A percentile compares a stretch with the other conserved stretches of the same genome.
phyloP scores from a whole-genome alignment of 257 asterid genomes.

The Jacaranda mimosifolia region DNA sequence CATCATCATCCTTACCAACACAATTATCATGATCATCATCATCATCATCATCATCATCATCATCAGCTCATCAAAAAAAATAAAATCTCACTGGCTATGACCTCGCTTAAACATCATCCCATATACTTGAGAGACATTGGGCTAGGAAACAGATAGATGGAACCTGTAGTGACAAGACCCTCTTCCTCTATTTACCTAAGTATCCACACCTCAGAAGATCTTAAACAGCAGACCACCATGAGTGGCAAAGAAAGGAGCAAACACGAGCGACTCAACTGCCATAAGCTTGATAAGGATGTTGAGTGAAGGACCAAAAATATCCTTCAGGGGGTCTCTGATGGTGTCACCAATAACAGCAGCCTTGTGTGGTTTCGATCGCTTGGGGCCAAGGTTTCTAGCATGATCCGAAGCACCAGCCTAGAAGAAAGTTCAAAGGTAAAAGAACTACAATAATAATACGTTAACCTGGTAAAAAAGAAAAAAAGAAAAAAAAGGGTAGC shows the following conservation, averaged over 20 bases:
- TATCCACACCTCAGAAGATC: slow-evolving; percentile 34
- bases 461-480: not conserved
- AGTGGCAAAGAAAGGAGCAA: slow-evolving; percentile 78
- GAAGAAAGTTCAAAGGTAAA: not conserved
- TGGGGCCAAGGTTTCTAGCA: slow-evolving; percentile 68
- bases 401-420: slow-evolving; percentile 75
- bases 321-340: slow-evolving; percentile 71
- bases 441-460: not conserved
- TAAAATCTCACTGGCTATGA: slow-evolving; percentile 39
- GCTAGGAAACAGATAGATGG: slow-evolving; percentile 12
- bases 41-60: too few relatives aligned
- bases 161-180: not conserved
- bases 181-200: not conserved
- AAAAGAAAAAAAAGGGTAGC: not conserved
- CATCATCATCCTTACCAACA: slow-evolving; percentile 36
- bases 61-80: slow-evolving; percentile 38
- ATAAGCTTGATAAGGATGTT: slow-evolving; percentile 77
- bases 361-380: slow-evolving; percentile 79
- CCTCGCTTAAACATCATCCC: slow-evolving; percentile 25
- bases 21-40: slow-evolving; percentile 42
- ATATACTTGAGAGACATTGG: not conserved
- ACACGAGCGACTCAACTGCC: slow-evolving; percentile 80
- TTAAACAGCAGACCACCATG: slow-evolving; percentile 71
- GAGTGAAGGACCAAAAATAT: slow-evolving; percentile 74
- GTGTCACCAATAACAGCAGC: slow-evolving; percentile 88